phyloP scores from a whole-genome alignment of 805 yeast genomes.

The Monosporozyma yasuniensis region DNA sequence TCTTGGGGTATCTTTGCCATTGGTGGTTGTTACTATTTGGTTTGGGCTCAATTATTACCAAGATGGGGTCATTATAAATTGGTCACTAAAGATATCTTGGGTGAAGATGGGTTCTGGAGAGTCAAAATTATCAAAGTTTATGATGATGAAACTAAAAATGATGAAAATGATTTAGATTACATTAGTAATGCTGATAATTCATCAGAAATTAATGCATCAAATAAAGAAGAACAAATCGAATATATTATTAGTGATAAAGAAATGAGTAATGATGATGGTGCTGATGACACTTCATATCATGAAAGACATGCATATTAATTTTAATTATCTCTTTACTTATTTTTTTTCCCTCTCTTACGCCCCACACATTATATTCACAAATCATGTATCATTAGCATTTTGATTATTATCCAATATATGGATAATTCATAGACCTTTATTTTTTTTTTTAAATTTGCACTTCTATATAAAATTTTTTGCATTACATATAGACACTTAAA shows the following conservation, averaged over 20 bases:
- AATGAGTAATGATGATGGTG: constrained; percentile 1
- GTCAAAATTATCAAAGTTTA: constrained; percentile 36
- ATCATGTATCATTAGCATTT: not conserved
- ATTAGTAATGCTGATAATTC: constrained; percentile 2
- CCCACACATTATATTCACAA: not conserved
- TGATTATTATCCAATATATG: not conserved
- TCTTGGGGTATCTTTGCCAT: constrained; percentile 65
- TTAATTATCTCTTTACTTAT: not conserved
- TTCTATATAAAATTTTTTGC: not conserved
- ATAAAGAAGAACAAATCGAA: constrained; percentile 7
- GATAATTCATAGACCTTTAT: not conserved
- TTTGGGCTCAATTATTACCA: constrained; percentile 56
- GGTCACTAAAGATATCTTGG: constrained; percentile 45
- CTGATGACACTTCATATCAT: constrained; percentile 1
- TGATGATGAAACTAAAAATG: constrained; percentile 6
- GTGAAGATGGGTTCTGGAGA: constrained; percentile 68
- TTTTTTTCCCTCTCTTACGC: not conserved
- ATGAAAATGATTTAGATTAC: constrained; percentile 4
- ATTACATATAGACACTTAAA: not conserved
- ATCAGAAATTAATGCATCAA: constrained; percentile 2
- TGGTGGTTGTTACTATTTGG: constrained; percentile 58
- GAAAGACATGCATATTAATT: not conserved
- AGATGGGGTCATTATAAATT: constrained; percentile 43
- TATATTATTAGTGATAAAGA: constrained; percentile 5
- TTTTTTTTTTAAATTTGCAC: not conserved